Conservation (phyloP, 352 stramenopile genomes). For the Pythium aristosporum region DNA sequence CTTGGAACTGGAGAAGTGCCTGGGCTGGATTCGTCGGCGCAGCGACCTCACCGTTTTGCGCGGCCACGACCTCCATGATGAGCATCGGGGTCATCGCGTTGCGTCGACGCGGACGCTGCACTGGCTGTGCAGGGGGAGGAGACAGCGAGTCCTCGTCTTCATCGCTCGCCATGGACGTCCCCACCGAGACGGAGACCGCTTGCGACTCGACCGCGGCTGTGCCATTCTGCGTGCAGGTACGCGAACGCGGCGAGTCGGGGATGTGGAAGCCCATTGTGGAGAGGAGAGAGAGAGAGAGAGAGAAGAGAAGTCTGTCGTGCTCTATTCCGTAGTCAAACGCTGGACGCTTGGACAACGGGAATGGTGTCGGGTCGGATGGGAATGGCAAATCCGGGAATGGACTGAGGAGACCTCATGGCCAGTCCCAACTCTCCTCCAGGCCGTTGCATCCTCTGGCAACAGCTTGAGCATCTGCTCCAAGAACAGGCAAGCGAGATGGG, state of each 20-base stretch:
- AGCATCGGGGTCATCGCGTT: conserved; percentile 62
- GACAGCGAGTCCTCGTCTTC: conserved; percentile 1
- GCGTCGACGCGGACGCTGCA: conserved; percentile 32
- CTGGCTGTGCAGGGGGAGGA: conserved; percentile 14
- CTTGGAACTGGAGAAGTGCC: conserved; percentile 35
- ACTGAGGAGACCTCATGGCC: background rate
- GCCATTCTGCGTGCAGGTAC: background rate
- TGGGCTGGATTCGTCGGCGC: conserved; percentile 33
- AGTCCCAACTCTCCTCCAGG: background rate
- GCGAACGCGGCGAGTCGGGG: conserved; percentile 43
- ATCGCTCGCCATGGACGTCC: conserved; percentile 23
- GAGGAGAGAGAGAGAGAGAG: background rate
- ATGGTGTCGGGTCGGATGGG: conserved; percentile 5
- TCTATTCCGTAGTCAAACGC: conserved; percentile 20
- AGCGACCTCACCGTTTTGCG: conserved; percentile 41
- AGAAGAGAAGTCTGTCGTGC: background rate
- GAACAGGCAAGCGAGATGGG: background rate
- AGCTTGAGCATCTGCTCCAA: background rate
- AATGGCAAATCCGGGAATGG: conserved; percentile 17
- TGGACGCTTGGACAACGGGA: conserved; percentile 10
- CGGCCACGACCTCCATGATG: conserved; percentile 41
- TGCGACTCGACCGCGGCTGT: background rate
- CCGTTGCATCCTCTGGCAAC: background rate
- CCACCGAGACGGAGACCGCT: conserved; percentile 15
- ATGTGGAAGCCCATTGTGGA: conserved; percentile 65